phyloP scores from a whole-genome alignment of 768 basidiomycete species.

The Collybiopsis confluens region DNA sequence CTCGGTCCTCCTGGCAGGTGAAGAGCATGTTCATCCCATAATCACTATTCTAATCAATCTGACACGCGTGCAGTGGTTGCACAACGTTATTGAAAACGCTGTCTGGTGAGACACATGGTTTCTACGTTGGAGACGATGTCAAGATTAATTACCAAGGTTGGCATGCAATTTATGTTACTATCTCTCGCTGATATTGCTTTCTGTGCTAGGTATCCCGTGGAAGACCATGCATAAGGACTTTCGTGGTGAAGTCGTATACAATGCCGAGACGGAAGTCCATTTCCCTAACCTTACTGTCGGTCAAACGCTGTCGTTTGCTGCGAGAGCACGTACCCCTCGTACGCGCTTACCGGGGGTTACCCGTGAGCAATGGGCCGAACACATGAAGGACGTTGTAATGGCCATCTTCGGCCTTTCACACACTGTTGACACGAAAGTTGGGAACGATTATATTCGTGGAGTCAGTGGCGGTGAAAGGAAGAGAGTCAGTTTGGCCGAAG shows the following conservation, averaged over 20 bases:
- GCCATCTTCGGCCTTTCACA: conserved; percentile 58
- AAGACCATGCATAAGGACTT: conserved; percentile 42
- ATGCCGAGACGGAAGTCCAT: conserved; percentile 42
- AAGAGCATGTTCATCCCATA: not conserved
- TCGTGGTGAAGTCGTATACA: conserved; percentile 42
- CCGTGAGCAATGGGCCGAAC: conserved; percentile 28
- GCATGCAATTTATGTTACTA: not conserved
- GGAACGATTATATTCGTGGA: conserved; percentile 56
- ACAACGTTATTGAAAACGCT: conserved; percentile 50
- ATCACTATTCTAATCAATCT: not conserved
- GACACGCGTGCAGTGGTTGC: conserved; percentile 26
- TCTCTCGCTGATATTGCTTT: not conserved
- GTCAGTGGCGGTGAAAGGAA: conserved; percentile 56
- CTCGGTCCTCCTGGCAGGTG: conserved; percentile 36
- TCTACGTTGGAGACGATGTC: conserved; percentile 12
- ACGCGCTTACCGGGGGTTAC: conserved; percentile 28
- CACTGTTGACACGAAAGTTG: conserved; percentile 56
- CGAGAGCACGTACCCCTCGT: conserved; percentile 42
- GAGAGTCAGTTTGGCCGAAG: conserved; percentile 58
- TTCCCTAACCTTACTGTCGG: conserved; percentile 46
- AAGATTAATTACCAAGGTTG: conserved; percentile 8
- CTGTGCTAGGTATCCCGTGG: conserved; percentile 36
- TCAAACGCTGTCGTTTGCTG: conserved; percentile 48
- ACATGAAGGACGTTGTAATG: conserved; percentile 40
- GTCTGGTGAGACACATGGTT: conserved; percentile 30